phyloP scores from a whole-genome alignment of 2,329 filamentous ascomycete genomes.

The Lizonia empirigonia region DNA sequence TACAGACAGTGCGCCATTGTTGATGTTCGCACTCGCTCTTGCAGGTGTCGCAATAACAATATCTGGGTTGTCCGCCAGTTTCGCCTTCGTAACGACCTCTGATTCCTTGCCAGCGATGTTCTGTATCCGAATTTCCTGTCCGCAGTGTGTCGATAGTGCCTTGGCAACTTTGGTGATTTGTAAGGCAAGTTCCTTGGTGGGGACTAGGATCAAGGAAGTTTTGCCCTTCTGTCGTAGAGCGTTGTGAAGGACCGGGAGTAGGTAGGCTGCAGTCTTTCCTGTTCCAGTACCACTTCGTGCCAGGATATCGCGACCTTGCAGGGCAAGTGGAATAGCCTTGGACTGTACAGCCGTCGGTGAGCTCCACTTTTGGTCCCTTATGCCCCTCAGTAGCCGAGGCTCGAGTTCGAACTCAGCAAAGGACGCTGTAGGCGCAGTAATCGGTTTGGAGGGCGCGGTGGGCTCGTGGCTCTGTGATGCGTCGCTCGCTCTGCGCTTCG shows the following conservation, averaged over 20 bases:
- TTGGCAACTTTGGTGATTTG: slow-evolving; percentile 84
- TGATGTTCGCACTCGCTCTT: slow-evolving; percentile 79
- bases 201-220: slow-evolving; percentile 86
- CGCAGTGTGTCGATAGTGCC: slow-evolving; percentile 79
- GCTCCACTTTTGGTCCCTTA: slow-evolving; percentile 82
- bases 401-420: slow-evolving; percentile 85
- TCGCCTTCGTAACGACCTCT: slow-evolving; percentile 83
- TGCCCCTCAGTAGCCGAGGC: slow-evolving; percentile 80
- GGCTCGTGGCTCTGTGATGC: slow-evolving; percentile 29
- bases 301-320: slow-evolving; percentile 87
- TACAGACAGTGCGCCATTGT: slow-evolving; percentile 71
- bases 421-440: slow-evolving; percentile 46
- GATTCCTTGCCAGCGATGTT: slow-evolving; percentile 92
- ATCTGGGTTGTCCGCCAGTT: slow-evolving; percentile 85
- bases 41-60: slow-evolving; percentile 90
- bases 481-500: slow-evolving; percentile 29
- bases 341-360: slow-evolving; percentile 88
- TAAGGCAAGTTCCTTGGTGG: slow-evolving; percentile 90
- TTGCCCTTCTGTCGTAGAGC: slow-evolving; percentile 80
- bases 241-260: slow-evolving; percentile 84
- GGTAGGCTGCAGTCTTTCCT: slow-evolving; percentile 95
- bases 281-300: slow-evolving; percentile 94
- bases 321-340: slow-evolving; percentile 82
- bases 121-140: slow-evolving; percentile 78
- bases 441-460: slow-evolving; percentile 20